Evolutionary conservation across 345 rosid genomes (phyloP).

Genomic region (Geranium rotundifolium): DNA sequence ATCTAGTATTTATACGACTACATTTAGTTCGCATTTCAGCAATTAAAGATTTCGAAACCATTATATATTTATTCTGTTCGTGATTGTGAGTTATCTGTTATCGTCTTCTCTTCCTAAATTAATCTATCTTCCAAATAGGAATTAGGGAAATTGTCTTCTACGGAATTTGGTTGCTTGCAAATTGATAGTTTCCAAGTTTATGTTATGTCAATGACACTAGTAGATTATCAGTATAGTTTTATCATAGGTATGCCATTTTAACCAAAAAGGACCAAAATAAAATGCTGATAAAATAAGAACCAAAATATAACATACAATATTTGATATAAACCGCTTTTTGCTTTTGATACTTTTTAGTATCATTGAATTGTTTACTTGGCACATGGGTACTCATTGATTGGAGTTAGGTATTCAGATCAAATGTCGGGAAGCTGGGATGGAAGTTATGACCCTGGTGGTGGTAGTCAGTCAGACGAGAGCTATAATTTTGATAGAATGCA

Average conservation of each 20-base stretch:
- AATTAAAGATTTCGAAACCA: too few species aligned
- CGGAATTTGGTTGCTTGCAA: too few species aligned
- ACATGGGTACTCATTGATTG: background rate
- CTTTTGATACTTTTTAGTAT: too few species aligned
- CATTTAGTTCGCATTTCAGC: too few species aligned
- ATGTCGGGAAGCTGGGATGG: slow-evolving; percentile 73
- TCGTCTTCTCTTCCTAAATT: background rate
- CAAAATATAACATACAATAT: background rate
- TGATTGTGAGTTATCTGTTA: background rate
- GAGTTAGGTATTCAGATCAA: slow-evolving; percentile 13
- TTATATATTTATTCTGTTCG: background rate
- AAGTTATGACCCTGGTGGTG: slow-evolving; percentile 48
- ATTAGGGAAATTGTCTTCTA: too few species aligned
- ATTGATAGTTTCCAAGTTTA: too few species aligned
- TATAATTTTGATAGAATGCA: slow-evolving; percentile 44
- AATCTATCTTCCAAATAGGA: background rate
- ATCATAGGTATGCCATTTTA: too few species aligned
- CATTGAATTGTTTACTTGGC: background rate
- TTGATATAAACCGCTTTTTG: background rate
- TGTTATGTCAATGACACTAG: too few species aligned
- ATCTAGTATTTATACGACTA: background rate
- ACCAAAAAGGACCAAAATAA: too few species aligned
- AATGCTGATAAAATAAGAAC: too few species aligned
- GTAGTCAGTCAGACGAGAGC: slow-evolving; percentile 75
- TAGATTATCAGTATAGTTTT: background rate